Conservation (phyloP, 2,329 filamentous ascomycete species). For the Colletotrichum somersetense region DNA sequence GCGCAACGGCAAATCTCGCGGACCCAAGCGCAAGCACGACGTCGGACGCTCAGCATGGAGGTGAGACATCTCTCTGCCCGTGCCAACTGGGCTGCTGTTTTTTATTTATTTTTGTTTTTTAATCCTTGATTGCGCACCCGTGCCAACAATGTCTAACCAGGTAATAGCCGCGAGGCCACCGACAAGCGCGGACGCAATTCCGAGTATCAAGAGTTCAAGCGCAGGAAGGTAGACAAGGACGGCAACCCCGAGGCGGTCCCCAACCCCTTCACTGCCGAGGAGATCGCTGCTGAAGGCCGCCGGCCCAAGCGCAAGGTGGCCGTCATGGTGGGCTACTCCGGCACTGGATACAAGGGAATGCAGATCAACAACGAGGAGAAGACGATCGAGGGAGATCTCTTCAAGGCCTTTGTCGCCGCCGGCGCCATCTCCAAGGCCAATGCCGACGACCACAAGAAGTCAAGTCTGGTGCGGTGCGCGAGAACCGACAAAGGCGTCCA, state of each 20-base stretch:
- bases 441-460: conserved; percentile 96
- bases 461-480: conserved; percentile 91
- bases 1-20: conserved; percentile 25
- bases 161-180: conserved; percentile 51
- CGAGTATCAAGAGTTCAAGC: conserved; percentile 58
- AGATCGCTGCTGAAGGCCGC: conserved; percentile 88
- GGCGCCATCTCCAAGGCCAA: conserved; percentile 97
- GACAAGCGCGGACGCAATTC: conserved; percentile 57
- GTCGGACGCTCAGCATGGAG: conserved; percentile 37
- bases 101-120: no score
- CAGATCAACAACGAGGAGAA: conserved; percentile 87
- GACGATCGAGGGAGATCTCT: conserved; percentile 96
- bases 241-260: conserved; percentile 48
- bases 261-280: conserved; percentile 75
- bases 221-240: conserved; percentile 55
- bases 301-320: conserved; percentile 96
- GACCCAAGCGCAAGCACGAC: conserved; percentile 39
- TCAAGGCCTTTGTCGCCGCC: conserved; percentile 89
- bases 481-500: conserved; percentile 98
- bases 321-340: conserved; percentile 94
- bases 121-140: background rate
- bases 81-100: background rate
- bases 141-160: conserved; percentile 49
- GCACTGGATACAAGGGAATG: conserved; percentile 97
- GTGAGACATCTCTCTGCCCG: background rate